Base-by-base conservation (phyloP, 202 grass and related monocot genomes). In the Saccharum hybrid region DNA sequence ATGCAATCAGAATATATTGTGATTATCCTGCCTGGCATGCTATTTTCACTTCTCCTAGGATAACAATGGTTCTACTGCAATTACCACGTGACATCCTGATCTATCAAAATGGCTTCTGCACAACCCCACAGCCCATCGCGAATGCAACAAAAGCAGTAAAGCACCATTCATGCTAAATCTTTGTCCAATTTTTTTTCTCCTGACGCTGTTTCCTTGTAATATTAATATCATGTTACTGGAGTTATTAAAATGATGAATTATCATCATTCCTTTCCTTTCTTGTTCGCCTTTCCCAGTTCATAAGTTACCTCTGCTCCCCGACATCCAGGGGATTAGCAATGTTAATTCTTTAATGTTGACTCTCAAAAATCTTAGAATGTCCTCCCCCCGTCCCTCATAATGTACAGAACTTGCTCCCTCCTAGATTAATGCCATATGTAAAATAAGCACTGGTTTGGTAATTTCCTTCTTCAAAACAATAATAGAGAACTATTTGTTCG, bases 191-290 rank as follows among this genome's bases (percentile, higher is more conserved):
- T 56, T 64, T 18, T 2, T 19, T n/a, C 39, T 46, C 18, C 26
- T 13, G 2, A 21, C 54, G 14, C 10, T 19, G 6, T 34, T 83
- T 65, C 19, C 12, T 72, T 66, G 5, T 78, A 65, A 79, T 57
- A 43, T 42, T 77, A 71, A 78, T 60, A 46, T 45, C 45, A 79
- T 23, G 6, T 67, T 60, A 59, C 8, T 38, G 60, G 12, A 14
- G 71, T 66, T 66, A 71, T 21, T 78, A 19, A 87, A 72, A 23
- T 72, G 54, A 38, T 46, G 15, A 15, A 88, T 41, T 78, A 59
- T n/a, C 26, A 79, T 59, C 67, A 63, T 59, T 2, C 11, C 10
- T 34, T 19, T 56, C 19, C 12, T 54, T 70, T 68, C 28, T 74
- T 81, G 63, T 81, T 36, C 5, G 9, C 37, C 26, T 38, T 80